These are phyloP conservation scores for Naegleria lovaniensis DNA, from an alignment of 208 protist species.

Conservation along the genomic window DNA sequence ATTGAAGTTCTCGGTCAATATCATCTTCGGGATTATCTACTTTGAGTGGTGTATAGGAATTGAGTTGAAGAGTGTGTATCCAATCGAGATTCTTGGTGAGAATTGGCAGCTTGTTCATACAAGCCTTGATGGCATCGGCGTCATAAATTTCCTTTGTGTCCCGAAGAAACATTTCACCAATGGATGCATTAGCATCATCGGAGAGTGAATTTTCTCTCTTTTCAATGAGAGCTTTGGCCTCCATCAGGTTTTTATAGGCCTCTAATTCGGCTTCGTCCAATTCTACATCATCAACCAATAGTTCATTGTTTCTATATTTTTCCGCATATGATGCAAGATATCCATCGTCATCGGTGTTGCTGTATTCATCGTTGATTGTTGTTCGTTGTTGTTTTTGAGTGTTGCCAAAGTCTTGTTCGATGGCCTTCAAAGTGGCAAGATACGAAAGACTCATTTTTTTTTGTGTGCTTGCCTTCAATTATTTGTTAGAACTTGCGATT, in stretches of 20 bases:
- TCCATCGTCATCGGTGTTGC: background rate
- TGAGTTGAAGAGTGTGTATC: background rate
- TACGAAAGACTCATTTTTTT: background rate
- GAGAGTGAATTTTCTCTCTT: background rate
- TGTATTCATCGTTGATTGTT: background rate
- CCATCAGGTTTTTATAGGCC: constrained; percentile 2
- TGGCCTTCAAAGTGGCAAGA: background rate
- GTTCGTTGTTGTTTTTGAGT: background rate
- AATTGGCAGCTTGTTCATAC: background rate
- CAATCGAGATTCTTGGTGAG: background rate
- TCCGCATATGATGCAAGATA: background rate
- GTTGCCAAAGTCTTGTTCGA: background rate
- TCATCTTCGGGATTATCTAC: constrained; percentile 25
- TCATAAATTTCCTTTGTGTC: background rate
- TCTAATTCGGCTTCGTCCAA: constrained; percentile 4
- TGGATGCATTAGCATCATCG: background rate
- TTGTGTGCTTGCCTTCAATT: background rate
- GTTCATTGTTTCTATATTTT: constrained; percentile 9
- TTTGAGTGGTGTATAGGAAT: background rate
- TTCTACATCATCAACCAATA: constrained; percentile 18
- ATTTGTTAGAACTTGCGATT: background rate
- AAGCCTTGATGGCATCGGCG: background rate
- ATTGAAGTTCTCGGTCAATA: constrained; percentile 21
- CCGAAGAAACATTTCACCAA: background rate
- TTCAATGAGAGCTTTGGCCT: background rate